Base-by-base conservation (phyloP, 352 stramenopile species). In the Pythium myriotylum region DNA sequence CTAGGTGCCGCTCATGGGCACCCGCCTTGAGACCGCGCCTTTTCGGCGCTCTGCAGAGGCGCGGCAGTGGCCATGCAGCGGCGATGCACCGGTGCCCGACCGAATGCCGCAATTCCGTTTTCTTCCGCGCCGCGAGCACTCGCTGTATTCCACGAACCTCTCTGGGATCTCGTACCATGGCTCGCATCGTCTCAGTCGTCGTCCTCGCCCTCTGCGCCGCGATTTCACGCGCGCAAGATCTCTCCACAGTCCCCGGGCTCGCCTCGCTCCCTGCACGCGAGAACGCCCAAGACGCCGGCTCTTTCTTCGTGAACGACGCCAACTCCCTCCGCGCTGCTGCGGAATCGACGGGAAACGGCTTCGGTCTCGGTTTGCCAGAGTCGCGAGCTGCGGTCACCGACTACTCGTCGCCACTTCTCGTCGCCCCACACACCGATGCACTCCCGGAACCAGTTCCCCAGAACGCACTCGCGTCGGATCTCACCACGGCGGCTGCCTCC, bases 281-380 rank as follows among this genome's bases (percentile, higher is more conserved):
- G 17, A 32, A 50, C 41, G 19, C 23, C 20, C 16, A 53, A 24
- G 41, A 69, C 26, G 33, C 35, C 26, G 20, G 14, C 17, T 37
- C 48, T 3, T 20, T 55, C 24, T 65, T 65, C 57, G 50, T 64
- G 20, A 70, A 70, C 55, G 55, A 70, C 41, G 54, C 47, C 2
- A 64, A 70, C 49, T 13, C 33, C 2, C 33, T 22, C 14, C 4
- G 16, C 6, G 27, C n/a, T 8, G 26, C 45, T 12, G 12, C 32
- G 1, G 40, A 43, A 10, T 22, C 43, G 9, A 29, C 16, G n/a
- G 29, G 26, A 41, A 70, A 70, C 37, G 62, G 62, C 20, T 70
- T 64, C 13, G 57, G 54, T 20, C 2, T 45, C 0, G 62, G 55
- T 1, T 23, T 62, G 4, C 40, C 41, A 10, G 54, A 65, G 35